A percentile compares a stretch with the other conserved stretches of the same genome.
These are phyloP conservation scores for Boletus reticulatus DNA, from an alignment of 768 basidiomycete genomes.

Conservation along the genomic window DNA sequence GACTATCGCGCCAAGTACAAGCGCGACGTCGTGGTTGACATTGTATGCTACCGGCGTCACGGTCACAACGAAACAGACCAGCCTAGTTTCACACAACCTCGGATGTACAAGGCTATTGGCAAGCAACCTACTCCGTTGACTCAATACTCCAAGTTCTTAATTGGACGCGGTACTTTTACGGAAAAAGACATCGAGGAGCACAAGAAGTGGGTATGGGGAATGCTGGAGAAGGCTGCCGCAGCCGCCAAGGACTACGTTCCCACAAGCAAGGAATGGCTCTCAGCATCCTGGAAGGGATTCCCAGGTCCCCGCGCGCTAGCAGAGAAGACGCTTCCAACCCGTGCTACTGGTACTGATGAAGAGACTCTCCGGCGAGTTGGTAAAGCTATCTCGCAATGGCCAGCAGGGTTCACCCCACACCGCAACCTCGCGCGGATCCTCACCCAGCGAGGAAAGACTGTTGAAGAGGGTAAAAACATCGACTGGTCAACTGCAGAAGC, in stretches of 20 bases:
- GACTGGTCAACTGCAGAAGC: conserved; percentile 99
- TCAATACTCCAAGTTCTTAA: conserved; percentile 88
- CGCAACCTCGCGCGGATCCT: conserved; percentile 95
- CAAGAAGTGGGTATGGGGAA: conserved; percentile 99
- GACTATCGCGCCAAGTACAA: conserved; percentile 98
- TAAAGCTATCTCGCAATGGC: conserved; percentile 82
- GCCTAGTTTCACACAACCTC: conserved; percentile 96
- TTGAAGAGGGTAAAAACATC: conserved; percentile 88
- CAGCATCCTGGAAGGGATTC: conserved; percentile 97
- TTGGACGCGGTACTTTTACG: conserved; percentile 90
- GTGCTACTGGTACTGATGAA: conserved; percentile 77
- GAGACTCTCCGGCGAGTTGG: conserved; percentile 82
- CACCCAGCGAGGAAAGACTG: conserved; percentile 78
- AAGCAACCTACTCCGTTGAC: conserved; percentile 91
- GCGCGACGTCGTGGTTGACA: conserved; percentile 97
- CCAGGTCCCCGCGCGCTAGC: conserved; percentile 95
- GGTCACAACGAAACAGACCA: conserved; percentile 99
- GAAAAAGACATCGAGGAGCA: conserved; percentile 97
- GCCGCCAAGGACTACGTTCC: conserved; percentile 95
- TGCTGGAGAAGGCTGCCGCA: conserved; percentile 95
- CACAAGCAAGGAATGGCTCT: conserved; percentile 94
- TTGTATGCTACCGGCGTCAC: conserved; percentile 97
- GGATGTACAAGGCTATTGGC: conserved; percentile 97
- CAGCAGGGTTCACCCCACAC: conserved; percentile 83
- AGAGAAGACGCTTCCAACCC: conserved; percentile 88